phyloP scores from a whole-genome alignment of 805 yeast genomes.

The Blastobotrys chiropterorum region DNA sequence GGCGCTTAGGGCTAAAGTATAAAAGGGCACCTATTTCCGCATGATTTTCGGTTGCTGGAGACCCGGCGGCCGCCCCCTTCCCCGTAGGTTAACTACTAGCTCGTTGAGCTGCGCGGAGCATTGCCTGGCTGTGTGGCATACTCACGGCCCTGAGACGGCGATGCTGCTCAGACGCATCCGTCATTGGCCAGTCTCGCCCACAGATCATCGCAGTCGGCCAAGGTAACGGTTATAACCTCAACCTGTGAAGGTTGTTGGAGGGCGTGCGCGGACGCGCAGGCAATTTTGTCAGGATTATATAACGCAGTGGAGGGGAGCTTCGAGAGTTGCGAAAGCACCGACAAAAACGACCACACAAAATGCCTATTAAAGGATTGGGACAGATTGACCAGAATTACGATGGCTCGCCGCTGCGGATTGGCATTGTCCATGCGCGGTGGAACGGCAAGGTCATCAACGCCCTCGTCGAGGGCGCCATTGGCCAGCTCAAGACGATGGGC shows the following conservation, averaged over 20 bases:
- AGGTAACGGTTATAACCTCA: background rate
- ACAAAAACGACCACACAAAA: background rate
- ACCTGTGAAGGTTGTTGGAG: no score
- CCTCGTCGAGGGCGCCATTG: constrained; percentile 70
- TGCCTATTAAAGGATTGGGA: constrained; percentile 71
- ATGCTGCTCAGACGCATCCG: no score
- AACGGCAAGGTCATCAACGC: constrained; percentile 70
- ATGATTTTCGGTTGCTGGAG: no score
- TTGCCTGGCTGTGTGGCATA: no score
- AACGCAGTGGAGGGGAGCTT: background rate
- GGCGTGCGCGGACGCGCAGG: background rate
- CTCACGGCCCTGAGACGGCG: no score
- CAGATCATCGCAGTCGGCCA: no score
- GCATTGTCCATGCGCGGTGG: constrained; percentile 96
- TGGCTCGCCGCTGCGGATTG: constrained; percentile 56
- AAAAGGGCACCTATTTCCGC: no score
- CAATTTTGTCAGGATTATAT: background rate
- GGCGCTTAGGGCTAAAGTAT: no score
- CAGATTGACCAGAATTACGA: constrained; percentile 60
- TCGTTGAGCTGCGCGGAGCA: no score
- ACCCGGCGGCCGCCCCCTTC: no score
- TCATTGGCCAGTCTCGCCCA: no score
- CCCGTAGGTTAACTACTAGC: no score
- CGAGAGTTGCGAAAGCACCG: background rate
- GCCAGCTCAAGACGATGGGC: constrained; percentile 53